Evolutionary conservation across 305 asterid genomes (phyloP).

Genomic region (Solanum hybrid): DNA sequence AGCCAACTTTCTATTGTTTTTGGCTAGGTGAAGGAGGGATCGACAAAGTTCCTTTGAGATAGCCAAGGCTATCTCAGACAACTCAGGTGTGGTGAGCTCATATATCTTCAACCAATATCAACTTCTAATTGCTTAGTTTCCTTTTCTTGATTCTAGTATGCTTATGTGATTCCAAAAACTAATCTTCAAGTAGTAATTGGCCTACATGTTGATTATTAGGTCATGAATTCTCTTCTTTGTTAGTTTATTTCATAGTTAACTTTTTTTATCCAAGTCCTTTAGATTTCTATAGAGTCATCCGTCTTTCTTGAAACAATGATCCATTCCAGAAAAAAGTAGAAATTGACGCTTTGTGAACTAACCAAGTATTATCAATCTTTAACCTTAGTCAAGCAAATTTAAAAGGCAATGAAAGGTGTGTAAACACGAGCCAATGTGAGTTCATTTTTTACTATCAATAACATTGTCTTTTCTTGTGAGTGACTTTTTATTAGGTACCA

Average conservation of each 20-base stretch:
- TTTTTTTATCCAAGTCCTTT: background rate
- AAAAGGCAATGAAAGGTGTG: background rate
- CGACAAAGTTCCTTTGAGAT: background rate
- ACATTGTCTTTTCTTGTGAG: background rate
- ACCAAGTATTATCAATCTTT: background rate
- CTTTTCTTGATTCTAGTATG: background rate
- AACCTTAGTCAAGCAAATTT: background rate
- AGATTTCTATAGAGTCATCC: background rate
- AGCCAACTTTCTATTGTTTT: background rate
- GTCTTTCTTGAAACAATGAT: background rate
- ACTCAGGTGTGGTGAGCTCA: background rate
- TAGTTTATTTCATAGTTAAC: background rate
- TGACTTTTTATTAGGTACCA: background rate
- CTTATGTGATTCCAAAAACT: background rate
- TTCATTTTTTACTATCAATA: background rate
- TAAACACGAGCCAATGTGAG: background rate
- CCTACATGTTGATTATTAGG: background rate
- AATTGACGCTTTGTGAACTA: background rate
- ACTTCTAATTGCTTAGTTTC: background rate
- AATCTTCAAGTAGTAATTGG: background rate
- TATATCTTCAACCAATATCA: background rate
- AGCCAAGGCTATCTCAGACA: background rate
- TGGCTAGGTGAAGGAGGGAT: background rate
- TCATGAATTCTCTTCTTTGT: background rate
- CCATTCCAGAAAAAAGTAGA: background rate